Conservation (phyloP, 1,139 yeast species). For the Candida sp. region DNA sequence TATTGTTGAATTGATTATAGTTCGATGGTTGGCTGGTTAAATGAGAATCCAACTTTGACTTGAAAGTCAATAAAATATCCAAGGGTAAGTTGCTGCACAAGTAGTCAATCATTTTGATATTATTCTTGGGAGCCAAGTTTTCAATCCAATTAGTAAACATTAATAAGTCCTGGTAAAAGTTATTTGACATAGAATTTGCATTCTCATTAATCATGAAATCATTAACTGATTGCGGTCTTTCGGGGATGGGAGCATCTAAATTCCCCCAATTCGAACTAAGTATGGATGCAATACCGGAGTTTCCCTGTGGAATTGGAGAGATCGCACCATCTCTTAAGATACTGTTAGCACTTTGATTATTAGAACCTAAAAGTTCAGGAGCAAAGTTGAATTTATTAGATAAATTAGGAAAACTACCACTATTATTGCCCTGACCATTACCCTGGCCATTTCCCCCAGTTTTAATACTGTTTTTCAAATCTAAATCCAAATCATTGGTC, state of each 20-base stretch:
- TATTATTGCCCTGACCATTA: background rate
- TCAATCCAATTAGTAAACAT: constrained; percentile 61
- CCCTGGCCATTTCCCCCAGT: background rate
- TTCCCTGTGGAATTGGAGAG: constrained; percentile 5
- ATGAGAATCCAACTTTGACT: constrained; percentile 34
- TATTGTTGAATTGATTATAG: constrained; percentile 8
- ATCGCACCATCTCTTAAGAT: constrained; percentile 2
- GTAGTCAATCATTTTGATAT: constrained; percentile 56
- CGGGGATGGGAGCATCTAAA: constrained; percentile 23
- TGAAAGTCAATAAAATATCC: constrained; percentile 47
- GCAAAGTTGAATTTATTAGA: constrained; percentile 1
- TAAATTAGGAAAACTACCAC: background rate
- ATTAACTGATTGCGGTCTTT: constrained; percentile 43
- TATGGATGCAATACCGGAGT: constrained; percentile 1
- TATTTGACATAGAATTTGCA: constrained; percentile 8
- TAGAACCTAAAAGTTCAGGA: constrained; percentile 1
- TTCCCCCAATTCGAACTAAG: constrained; percentile 2
- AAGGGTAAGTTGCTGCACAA: constrained; percentile 47
- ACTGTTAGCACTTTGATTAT: background rate
- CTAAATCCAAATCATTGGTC: constrained; percentile 46
- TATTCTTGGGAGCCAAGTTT: constrained; percentile 53
- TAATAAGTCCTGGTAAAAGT: constrained; percentile 43
- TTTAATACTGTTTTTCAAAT: constrained; percentile 23
- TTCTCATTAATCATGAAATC: constrained; percentile 24
- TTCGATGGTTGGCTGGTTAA: constrained; percentile 13